Evolutionary conservation across 192 early-diverging fungal species (phyloP).

Genomic region (Ramicandelaber brevisporus): DNA sequence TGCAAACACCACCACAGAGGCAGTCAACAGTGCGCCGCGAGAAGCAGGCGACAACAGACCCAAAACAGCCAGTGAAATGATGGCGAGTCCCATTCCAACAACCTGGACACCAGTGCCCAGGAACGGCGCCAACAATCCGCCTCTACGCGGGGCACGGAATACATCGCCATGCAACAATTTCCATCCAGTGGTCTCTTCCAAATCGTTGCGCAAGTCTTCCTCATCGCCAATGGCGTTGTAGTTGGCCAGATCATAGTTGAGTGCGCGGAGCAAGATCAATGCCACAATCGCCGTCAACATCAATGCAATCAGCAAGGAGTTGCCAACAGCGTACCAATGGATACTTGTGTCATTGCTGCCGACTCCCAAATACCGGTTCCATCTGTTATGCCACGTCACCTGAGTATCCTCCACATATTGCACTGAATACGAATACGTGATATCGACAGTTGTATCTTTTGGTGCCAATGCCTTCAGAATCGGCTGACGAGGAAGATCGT

Average conservation of each 20-base stretch:
- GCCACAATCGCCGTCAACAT: constrained; percentile 35
- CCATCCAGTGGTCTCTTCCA: constrained; percentile 47
- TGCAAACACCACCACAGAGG: constrained; percentile 24
- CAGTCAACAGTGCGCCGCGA: constrained; percentile 28
- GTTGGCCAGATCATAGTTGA: constrained; percentile 26
- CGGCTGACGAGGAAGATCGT: background rate
- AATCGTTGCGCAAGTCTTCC: constrained; percentile 22
- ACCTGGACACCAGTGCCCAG: constrained; percentile 50
- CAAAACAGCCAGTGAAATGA: constrained; percentile 21
- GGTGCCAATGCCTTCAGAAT: constrained; percentile 7
- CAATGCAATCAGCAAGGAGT: constrained; percentile 35
- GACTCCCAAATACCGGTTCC: constrained; percentile 33
- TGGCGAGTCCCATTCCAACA: constrained; percentile 22
- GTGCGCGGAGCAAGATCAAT: constrained; percentile 36
- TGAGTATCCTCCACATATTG: constrained; percentile 28
- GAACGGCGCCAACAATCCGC: constrained; percentile 36
- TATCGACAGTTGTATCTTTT: constrained; percentile 11
- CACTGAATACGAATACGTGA: constrained; percentile 46
- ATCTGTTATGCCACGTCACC: constrained; percentile 24
- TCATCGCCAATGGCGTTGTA: no score
- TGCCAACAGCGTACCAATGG: constrained; percentile 45
- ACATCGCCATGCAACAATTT: constrained; percentile 58
- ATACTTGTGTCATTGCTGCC: constrained; percentile 21
- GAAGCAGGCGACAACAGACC: constrained; percentile 36
- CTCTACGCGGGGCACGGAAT: constrained; percentile 34